A percentile compares a stretch with the other conserved stretches of the same genome.
These are phyloP conservation scores for Lodderomyces margitis DNA, from an alignment of 1,139 yeast genomes.

Conservation along the genomic window DNA sequence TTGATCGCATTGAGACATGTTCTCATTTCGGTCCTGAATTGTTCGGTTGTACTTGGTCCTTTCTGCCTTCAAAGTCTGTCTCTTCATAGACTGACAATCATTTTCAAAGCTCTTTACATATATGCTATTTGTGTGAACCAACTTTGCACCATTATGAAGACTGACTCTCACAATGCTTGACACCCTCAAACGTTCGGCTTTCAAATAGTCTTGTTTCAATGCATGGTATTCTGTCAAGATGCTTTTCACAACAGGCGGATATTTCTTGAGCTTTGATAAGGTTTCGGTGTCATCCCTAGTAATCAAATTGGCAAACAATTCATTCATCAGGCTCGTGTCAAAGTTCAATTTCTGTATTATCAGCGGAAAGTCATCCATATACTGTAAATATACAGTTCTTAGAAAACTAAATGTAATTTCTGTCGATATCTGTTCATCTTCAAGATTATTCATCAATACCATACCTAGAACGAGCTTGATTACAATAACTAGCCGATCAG, in stretches of 20 bases:
- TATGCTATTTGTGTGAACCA: slow-evolving; percentile 38
- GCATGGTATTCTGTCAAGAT: slow-evolving; percentile 25
- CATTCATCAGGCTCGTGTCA: slow-evolving; percentile 22
- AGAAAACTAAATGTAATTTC: slow-evolving; percentile 31
- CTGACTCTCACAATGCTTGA: slow-evolving; percentile 35
- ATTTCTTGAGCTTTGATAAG: slow-evolving; percentile 26
- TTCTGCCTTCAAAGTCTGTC: slow-evolving; percentile 49
- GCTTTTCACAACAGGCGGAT: slow-evolving; percentile 29
- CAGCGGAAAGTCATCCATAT: slow-evolving; percentile 24
- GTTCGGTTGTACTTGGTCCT: slow-evolving; percentile 47
- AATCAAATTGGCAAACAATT: slow-evolving; percentile 32
- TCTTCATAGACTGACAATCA: slow-evolving; percentile 47
- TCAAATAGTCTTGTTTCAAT: slow-evolving; percentile 21
- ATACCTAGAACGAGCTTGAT: slow-evolving; percentile 32
- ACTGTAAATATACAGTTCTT: slow-evolving; percentile 35
- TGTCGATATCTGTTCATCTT: slow-evolving; percentile 11
- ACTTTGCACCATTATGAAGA: slow-evolving; percentile 39
- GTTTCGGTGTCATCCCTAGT: slow-evolving; percentile 42
- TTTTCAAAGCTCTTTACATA: slow-evolving; percentile 39
- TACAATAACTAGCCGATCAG: slow-evolving; percentile 30
- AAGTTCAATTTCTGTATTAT: slow-evolving; percentile 19
- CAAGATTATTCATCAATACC: slow-evolving; percentile 22
- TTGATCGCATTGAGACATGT: slow-evolving; percentile 47
- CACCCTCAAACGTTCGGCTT: slow-evolving; percentile 26
- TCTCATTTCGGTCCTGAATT: slow-evolving; percentile 64